Conservation (phyloP, 768 basidiomycete species). For the Naganishia onofrii region DNA sequence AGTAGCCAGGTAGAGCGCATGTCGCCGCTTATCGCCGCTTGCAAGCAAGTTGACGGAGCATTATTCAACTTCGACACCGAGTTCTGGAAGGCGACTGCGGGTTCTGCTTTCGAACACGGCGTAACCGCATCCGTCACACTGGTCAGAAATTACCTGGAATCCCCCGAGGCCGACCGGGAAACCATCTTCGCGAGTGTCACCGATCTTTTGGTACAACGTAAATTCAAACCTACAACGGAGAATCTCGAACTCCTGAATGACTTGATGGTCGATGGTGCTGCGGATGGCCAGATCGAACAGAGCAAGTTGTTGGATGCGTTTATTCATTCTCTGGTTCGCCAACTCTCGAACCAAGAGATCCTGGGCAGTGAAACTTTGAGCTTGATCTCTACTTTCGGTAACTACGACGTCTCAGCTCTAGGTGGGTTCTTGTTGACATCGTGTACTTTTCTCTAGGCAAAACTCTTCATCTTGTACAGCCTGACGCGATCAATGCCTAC, state of each 20-base stretch:
- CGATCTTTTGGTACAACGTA: conserved; percentile 6
- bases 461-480: neutral
- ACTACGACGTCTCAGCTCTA: neutral
- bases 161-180: neutral
- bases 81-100: conserved; percentile 10
- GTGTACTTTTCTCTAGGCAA: neutral
- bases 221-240: conserved; percentile 6
- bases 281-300: conserved; percentile 24
- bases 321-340: conserved; percentile 60
- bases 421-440: neutral
- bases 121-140: neutral
- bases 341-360: conserved; percentile 53
- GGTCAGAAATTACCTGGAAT: conserved; percentile 1
- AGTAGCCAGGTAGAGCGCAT: neutral
- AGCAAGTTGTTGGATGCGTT: conserved; percentile 43
- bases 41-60: neutral
- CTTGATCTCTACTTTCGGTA: conserved; percentile 34
- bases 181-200: neutral
- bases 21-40: conserved; percentile 6
- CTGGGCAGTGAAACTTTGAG: conserved; percentile 26
- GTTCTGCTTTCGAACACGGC: conserved; percentile 12
- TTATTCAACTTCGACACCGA: neutral
- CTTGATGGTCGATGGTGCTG: conserved; percentile 29
- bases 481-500: conserved; percentile 57
- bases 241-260: conserved; percentile 28